Percentiles rank a stretch among this genome's conserved stretches.
phyloP scores from a whole-genome alignment of 768 basidiomycete genomes.

The Tulasnella sp. region DNA sequence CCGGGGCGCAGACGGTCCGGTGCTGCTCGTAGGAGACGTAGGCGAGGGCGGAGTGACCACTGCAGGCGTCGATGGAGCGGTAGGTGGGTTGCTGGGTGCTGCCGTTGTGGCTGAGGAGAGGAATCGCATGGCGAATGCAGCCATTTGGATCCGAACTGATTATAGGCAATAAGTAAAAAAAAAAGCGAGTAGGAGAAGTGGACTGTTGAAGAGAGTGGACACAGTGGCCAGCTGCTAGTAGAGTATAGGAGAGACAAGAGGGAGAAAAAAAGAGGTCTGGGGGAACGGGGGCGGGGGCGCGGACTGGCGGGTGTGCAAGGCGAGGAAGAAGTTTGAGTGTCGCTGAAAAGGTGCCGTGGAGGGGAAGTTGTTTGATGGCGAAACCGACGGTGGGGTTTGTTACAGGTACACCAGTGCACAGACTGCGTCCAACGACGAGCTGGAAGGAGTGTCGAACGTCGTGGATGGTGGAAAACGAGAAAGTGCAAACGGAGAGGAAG shows the following conservation, averaged over 20 bases:
- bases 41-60: constrained; percentile 11
- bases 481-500: constrained; percentile 8
- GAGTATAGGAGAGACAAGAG: constrained; percentile 17
- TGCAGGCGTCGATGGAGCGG: constrained; percentile 8
- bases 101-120: constrained; percentile 18
- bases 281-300: no score
- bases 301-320: neutral
- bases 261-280: neutral
- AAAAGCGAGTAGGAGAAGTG: neutral
- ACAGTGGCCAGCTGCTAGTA: constrained; percentile 25
- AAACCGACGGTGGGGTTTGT: neutral
- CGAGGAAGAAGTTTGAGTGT: constrained; percentile 13
- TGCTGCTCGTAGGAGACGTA: neutral
- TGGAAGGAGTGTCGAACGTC: neutral
- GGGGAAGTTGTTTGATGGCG: neutral
- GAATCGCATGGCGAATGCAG: constrained; percentile 31
- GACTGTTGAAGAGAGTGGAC: neutral
- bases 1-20: neutral
- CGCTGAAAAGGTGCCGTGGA: neutral
- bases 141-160: constrained; percentile 22
- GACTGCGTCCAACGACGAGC: constrained; percentile 17
- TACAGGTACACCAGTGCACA: constrained; percentile 8
- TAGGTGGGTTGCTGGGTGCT: constrained; percentile 14
- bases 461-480: constrained; percentile 12
- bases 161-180: constrained; percentile 3